Evolutionary conservation across 331 rosid species (phyloP).

Genomic region (Saraca asoca): DNA sequence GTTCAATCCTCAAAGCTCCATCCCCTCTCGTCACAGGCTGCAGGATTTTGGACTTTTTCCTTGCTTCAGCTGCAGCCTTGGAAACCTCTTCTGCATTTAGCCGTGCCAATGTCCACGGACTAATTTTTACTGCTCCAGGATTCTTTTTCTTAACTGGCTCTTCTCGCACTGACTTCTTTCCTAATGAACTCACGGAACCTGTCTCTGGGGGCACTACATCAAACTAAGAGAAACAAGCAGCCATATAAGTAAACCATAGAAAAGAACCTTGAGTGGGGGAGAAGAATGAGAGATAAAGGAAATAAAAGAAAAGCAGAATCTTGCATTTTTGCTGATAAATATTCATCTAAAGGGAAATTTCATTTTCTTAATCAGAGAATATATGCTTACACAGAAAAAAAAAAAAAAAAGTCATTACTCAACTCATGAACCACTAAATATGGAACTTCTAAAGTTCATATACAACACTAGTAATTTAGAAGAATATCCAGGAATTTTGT

Average conservation of each 20-base stretch:
- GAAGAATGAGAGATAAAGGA: slow-evolving; percentile 1
- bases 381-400: neutral
- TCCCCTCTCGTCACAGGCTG: slow-evolving; percentile 77
- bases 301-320: neutral
- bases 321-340: neutral
- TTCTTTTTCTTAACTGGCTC: slow-evolving; percentile 72
- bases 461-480: neutral
- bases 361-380: neutral
- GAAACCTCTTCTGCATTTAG: slow-evolving; percentile 90
- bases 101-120: slow-evolving; percentile 94
- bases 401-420: no score
- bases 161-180: slow-evolving; percentile 62
- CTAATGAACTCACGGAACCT: slow-evolving; percentile 76
- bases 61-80: slow-evolving; percentile 96
- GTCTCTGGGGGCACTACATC: slow-evolving; percentile 95
- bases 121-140: slow-evolving; percentile 78
- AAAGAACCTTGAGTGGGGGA: neutral
- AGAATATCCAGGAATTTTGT: neutral
- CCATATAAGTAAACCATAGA: slow-evolving; percentile 15
- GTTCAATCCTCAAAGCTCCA: slow-evolving; percentile 53
- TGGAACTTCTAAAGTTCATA: slow-evolving; percentile 2
- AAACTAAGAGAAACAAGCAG: slow-evolving; percentile 47
- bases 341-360: neutral
- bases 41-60: slow-evolving; percentile 87
- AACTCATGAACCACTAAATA: neutral